phyloP scores from a whole-genome alignment of 805 yeast genomes.

The Saturnispora ahearnii region DNA sequence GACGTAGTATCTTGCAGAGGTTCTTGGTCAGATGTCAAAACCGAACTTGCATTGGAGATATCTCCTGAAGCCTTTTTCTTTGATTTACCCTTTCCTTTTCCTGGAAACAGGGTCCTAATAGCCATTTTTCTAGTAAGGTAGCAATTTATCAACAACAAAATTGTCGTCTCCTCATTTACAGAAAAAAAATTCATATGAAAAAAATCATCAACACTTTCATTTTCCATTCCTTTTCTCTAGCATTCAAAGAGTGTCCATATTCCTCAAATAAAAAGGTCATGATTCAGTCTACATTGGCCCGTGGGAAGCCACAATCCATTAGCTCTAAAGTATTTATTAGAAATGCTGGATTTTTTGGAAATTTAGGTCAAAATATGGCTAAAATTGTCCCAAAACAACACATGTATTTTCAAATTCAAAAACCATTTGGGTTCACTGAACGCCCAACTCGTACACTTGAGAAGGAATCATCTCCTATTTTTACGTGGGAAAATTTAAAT shows the following conservation, averaged over 20 bases:
- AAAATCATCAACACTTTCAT: too few relatives aligned
- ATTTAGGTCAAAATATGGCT: constrained; percentile 24
- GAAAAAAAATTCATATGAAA: not conserved
- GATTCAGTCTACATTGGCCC: not conserved
- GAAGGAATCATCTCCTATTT: constrained; percentile 15
- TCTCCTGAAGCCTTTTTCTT: not conserved
- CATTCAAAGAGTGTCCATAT: too few relatives aligned
- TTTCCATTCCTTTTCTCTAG: too few relatives aligned
- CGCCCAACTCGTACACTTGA: constrained; percentile 21
- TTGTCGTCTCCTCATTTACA: not conserved
- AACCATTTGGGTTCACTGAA: constrained; percentile 26
- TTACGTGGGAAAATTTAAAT: constrained; percentile 24
- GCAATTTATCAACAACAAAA: not conserved
- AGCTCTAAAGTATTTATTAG: constrained; percentile 11
- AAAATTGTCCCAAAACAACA: constrained; percentile 29
- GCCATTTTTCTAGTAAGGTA: not conserved
- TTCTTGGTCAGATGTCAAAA: not conserved
- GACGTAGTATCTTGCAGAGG: constrained; percentile 13
- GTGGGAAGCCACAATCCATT: not conserved
- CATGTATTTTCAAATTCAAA: constrained; percentile 24
- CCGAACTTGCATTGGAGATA: not conserved
- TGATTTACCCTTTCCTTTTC: not conserved
- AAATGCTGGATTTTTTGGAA: constrained; percentile 25
- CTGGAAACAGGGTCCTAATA: not conserved
- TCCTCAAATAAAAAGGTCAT: not conserved